Evolutionary conservation across 1,139 yeast genomes (phyloP), one percentile per base, ranked within the genome.

Genomic region (Suhomyces anneliseae): DNA sequence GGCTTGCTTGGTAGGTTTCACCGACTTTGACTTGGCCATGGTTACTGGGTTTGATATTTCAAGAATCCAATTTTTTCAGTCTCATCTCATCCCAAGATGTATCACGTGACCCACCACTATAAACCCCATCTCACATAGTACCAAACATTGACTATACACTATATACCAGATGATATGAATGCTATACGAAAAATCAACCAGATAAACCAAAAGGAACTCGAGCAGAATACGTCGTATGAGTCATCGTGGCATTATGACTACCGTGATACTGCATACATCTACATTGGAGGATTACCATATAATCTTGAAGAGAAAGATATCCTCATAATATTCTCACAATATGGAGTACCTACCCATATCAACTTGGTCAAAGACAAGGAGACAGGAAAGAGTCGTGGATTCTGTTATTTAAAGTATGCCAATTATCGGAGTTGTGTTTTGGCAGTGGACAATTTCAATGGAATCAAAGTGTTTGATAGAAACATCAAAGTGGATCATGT

Each of bases 191-290:
- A 79, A 51, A 82, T 86, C 33, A 78, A 83, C 56, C 72, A 73
- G 43, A 76, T 90, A 44, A 90, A 85, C 59, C 81, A 82, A 47
- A 75, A 74, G 50, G 98, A 92, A 61, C 71, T 92, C 27, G 78
- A 75, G 19, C 69, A 70, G 14, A 83, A 85, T n/a, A 78, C 83
- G 0, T 64, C 84, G 0, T 76, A 78, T 38, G 70, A 74, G 7
- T 87, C 87, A 0, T 89, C 97, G 9, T 92, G 98, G 98, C 98
- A 92, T 61, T 77, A 82, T 54, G 96, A 92, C 54, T 90, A 85
- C 61, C 72, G 74, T 32, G 93, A 90, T 54, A 81, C 95, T 0
- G 63, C 70, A n/a, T 73, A 72, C 50, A 61, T 74, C 42, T 79
- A 68, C 58, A 82, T 92, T 31, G 95, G 96, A 0, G 83, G 87